These are phyloP conservation scores for Fusarium sp. DNA, from an alignment of 2,329 filamentous ascomycete genomes.

Conservation along the genomic window DNA sequence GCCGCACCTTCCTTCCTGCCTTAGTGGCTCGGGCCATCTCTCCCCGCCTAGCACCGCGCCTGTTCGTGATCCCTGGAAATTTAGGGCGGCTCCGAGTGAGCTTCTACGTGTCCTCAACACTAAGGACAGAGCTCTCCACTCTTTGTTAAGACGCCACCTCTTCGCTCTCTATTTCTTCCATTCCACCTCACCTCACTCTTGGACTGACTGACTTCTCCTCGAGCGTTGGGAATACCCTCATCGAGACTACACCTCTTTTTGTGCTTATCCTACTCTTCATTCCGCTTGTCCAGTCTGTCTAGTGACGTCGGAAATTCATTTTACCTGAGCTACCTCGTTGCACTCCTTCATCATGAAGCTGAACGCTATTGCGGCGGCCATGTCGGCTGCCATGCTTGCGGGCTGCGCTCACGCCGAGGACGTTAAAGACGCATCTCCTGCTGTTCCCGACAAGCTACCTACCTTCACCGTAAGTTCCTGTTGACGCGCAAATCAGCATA, in stretches of 20 bases:
- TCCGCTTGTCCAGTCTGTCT: constrained; percentile 38
- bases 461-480: constrained; percentile 82
- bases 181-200: constrained; percentile 48
- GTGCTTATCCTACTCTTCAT: constrained; percentile 6
- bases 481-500: constrained; percentile 4
- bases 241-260: constrained; percentile 8
- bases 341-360: constrained; percentile 81
- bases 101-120: constrained; percentile 53
- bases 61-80: constrained; percentile 44
- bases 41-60: constrained; percentile 33
- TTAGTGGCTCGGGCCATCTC: constrained; percentile 34
- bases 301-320: constrained; percentile 32
- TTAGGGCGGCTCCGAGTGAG: constrained; percentile 41
- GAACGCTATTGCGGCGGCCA: constrained; percentile 79
- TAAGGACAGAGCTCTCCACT: constrained; percentile 44
- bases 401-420: constrained; percentile 77
- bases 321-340: constrained; percentile 51
- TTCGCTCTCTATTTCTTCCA: constrained; percentile 35
- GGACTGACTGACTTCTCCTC: constrained; percentile 40
- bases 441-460: constrained; percentile 71
- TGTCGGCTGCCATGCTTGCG: constrained; percentile 78
- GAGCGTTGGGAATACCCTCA: constrained; percentile 45
- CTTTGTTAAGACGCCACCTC: constrained; percentile 45
- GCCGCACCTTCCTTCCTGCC: constrained; percentile 32
- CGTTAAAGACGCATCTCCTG: constrained; percentile 59